Conservation (phyloP, 2,329 filamentous ascomycete genomes). For the Sporothrix brunneoviolacea region DNA sequence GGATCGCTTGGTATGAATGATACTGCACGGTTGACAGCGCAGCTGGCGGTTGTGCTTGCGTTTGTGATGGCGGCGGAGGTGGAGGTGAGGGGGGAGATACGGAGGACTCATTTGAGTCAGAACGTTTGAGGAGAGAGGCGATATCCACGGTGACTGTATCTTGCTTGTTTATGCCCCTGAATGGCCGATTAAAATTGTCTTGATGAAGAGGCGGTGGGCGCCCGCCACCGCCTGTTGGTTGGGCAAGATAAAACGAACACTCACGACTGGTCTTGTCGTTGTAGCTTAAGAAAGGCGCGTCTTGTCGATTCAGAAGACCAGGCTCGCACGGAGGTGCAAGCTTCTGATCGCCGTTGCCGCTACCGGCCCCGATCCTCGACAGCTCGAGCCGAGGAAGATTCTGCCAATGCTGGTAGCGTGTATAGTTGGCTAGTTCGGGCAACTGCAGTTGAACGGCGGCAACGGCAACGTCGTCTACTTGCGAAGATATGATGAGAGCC, state of each 20-base stretch:
- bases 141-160: slow-evolving; percentile 83
- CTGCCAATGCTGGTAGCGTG: not conserved
- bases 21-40: not conserved
- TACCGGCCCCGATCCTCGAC: not conserved
- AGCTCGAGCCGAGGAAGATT: not conserved
- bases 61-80: not conserved
- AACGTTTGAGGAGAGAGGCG: slow-evolving; percentile 74
- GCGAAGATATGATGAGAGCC: slow-evolving; percentile 16
- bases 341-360: not conserved
- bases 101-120: slow-evolving; percentile 66
- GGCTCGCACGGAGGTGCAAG: not conserved
- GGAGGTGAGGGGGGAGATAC: slow-evolving; percentile 30
- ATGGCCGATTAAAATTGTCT: slow-evolving; percentile 16
- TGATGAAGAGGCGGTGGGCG: slow-evolving; percentile 1
- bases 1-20: not conserved
- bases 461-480: slow-evolving; percentile 13
- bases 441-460: slow-evolving; percentile 4
- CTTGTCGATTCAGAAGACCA: not conserved
- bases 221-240: slow-evolving; percentile 7
- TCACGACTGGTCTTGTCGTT: not conserved
- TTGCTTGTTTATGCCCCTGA: slow-evolving; percentile 29
- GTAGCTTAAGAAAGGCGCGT: not conserved
- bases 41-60: not conserved
- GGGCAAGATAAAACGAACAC: not conserved
- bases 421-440: not conserved